Conservation (phyloP, 306 rosid genomes). For the Quercus robur region DNA sequence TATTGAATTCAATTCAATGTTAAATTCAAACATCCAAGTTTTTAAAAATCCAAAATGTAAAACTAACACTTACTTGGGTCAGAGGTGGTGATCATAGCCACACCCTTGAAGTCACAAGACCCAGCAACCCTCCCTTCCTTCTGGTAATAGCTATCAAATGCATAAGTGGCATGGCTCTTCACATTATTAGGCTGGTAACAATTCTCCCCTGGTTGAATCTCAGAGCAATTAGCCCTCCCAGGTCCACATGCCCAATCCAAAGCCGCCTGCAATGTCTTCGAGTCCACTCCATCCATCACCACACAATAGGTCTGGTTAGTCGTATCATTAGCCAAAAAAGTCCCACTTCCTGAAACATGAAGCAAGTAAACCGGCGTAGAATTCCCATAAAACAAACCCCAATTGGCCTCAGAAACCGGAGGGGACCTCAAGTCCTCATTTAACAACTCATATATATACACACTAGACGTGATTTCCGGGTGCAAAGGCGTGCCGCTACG, state of each 20-base stretch:
- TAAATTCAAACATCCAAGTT: not conserved
- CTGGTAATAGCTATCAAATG: conserved; percentile 91
- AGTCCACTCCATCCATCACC: conserved; percentile 59
- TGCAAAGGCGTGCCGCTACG: conserved; percentile 79
- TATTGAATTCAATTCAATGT: not conserved
- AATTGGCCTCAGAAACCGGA: conserved; percentile 73
- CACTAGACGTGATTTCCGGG: conserved; percentile 73
- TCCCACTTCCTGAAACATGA: conserved; percentile 67
- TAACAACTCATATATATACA: conserved; percentile 68
- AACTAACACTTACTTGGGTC: conserved; percentile 67
- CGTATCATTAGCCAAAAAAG: conserved; percentile 71
- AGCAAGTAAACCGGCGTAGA: conserved; percentile 69
- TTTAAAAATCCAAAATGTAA: not conserved
- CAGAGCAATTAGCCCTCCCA: conserved; percentile 74
- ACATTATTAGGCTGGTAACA: conserved; percentile 80
- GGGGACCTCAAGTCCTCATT: conserved; percentile 82
- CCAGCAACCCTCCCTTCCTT: conserved; percentile 52
- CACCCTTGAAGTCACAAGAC: conserved; percentile 86
- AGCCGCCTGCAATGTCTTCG: conserved; percentile 73
- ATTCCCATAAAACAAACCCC: conserved; percentile 82
- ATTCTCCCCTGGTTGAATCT: conserved; percentile 78
- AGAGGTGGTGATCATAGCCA: conserved; percentile 74
- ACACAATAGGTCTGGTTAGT: conserved; percentile 76
- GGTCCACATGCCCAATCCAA: conserved; percentile 94
- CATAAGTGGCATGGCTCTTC: conserved; percentile 78